Evolutionary conservation across 495 filamentous ascomycete species (phyloP).

Genomic region (Letharia lupina): DNA sequence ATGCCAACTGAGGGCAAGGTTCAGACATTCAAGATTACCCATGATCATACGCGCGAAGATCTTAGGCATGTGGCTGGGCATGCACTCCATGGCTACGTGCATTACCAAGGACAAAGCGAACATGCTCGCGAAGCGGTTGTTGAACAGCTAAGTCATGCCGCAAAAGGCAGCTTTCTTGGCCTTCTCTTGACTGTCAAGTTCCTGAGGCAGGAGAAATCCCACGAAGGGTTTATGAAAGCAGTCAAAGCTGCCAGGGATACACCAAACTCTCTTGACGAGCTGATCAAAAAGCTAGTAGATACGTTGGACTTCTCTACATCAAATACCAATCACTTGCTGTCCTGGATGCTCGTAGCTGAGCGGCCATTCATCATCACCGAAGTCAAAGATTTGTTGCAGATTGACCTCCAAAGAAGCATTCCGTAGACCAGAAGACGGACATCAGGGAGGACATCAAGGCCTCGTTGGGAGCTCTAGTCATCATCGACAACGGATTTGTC

Average conservation of each 20-base stretch:
- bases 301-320: slow-evolving; percentile 25
- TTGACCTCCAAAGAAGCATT: slow-evolving; percentile 35
- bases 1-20: slow-evolving; percentile 31
- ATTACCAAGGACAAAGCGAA: slow-evolving; percentile 35
- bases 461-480: slow-evolving; percentile 33
- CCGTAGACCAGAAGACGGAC: slow-evolving; percentile 26
- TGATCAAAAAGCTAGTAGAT: slow-evolving; percentile 39
- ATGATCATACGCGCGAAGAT: slow-evolving; percentile 43
- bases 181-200: slow-evolving; percentile 45
- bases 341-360: slow-evolving; percentile 47
- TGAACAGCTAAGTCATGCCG: slow-evolving; percentile 40
- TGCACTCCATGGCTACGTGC: slow-evolving; percentile 33
- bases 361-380: slow-evolving; percentile 48
- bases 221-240: slow-evolving; percentile 35
- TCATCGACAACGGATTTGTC: slow-evolving; percentile 42
- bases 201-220: slow-evolving; percentile 36
- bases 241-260: slow-evolving; percentile 35
- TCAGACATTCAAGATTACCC: slow-evolving; percentile 40
- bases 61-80: slow-evolving; percentile 40
- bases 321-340: slow-evolving; percentile 40
- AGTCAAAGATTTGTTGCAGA: slow-evolving; percentile 41
- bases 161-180: slow-evolving; percentile 53
- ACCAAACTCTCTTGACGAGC: slow-evolving; percentile 36
- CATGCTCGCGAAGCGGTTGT: slow-evolving; percentile 38
- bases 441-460: slow-evolving; percentile 32